phyloP scores from a whole-genome alignment of 345 rosid genomes.

The Psidium guajava region DNA sequence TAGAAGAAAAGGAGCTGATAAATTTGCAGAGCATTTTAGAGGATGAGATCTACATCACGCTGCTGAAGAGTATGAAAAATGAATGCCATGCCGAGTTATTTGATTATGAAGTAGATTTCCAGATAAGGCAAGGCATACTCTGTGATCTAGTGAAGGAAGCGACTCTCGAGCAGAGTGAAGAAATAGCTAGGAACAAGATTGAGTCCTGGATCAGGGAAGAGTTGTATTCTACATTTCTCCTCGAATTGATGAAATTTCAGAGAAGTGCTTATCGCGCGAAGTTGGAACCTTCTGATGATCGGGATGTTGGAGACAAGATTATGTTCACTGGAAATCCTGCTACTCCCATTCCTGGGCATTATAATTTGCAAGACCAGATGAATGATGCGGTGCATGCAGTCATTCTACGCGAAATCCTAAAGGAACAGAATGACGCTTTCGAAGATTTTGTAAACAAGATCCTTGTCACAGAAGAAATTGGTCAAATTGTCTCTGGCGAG shows the following conservation, averaged over 20 bases:
- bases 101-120: conserved; percentile 3
- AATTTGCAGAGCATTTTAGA: conserved; percentile 12
- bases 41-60: conserved; percentile 27
- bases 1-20: conserved; percentile 31
- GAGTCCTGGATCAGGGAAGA: conserved; percentile 6
- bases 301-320: background rate
- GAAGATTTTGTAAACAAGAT: conserved; percentile 3
- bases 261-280: background rate
- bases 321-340: background rate
- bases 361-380: background rate
- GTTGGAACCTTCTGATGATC: background rate
- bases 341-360: background rate
- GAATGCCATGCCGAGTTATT: conserved; percentile 5
- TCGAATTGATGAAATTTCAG: conserved; percentile 3
- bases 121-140: conserved; percentile 13
- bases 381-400: conserved; percentile 8
- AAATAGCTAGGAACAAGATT: conserved; percentile 4
- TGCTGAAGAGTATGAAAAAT: conserved; percentile 17
- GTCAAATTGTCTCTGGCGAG: conserved; percentile 19
- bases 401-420: background rate
- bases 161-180: conserved; percentile 9
- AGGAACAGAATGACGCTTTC: conserved; percentile 14
- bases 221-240: conserved; percentile 2
- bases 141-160: conserved; percentile 9
- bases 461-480: conserved; percentile 20